Base-by-base conservation (phyloP, 371 early-diverging fungal species). In the Lichtheimia ramosa region DNA sequence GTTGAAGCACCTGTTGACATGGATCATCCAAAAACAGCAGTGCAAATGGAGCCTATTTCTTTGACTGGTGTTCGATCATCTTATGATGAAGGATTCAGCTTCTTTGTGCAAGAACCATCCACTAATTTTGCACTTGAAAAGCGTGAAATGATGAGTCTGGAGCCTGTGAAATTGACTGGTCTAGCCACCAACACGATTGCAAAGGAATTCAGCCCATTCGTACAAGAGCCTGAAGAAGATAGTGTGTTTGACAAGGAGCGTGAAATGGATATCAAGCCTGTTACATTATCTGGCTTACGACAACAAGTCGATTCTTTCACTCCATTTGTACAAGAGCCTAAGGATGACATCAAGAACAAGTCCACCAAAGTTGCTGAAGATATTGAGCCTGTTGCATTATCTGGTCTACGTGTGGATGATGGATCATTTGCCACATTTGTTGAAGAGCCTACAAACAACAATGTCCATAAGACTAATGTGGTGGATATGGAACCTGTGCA, bases 301-400 rank as follows among this genome's bases (percentile, higher is more conserved):
- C 16, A n/a, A 18, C 41, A n/a, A 15, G 1, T 16, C 20, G 8
- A 41, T 15, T 16, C 41, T 16, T n/a, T 15, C 18, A 23, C 23
- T 14, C 40, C 40, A 39, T 53, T 53, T 40, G 53, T 53, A 5
- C 13, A 53, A 53, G 53, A 16, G 15, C 53, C 53, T 18, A 20
- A 18, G 8, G 8, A n/a, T 3, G 24, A 8, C 18, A 18, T 10
- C 15, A 46, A 43, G 6, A 43, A 6, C 43, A 24, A 54, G 23
- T 8, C 3, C 14, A 43, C 39, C 12, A 5, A 14, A 20, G 2
- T 43, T n/a, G 2, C 25, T n/a, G 25, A 14, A 27, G 43, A 18
- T n/a, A n/a, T 55, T 0, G 56, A 55, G 16, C 43, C 46, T 15
- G 15, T 43, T 14, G 0, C 16, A 6, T 14, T 55, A 1, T 25